phyloP scores from a whole-genome alignment of 208 protist species.

The Trichomonas gallinae region DNA sequence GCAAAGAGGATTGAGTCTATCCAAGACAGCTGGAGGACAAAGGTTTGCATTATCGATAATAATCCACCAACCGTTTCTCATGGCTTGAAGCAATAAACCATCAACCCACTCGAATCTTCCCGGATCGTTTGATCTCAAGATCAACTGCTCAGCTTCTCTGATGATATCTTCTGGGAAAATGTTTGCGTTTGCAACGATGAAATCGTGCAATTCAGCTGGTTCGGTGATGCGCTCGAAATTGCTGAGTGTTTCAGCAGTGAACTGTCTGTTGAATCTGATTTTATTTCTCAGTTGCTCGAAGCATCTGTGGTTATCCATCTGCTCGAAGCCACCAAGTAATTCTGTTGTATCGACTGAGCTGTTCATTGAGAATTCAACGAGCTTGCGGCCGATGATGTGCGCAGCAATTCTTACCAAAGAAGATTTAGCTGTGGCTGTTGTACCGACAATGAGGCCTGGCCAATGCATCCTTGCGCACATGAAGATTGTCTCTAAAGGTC shows the following conservation, averaged over 20 bases:
- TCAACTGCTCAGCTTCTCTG: background rate
- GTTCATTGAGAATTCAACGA: slow-evolving; percentile 89
- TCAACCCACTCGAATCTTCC: slow-evolving; percentile 97
- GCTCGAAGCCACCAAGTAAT: slow-evolving; percentile 96
- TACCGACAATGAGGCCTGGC: slow-evolving; percentile 81
- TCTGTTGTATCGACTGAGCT: slow-evolving; percentile 92
- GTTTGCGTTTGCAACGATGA: background rate
- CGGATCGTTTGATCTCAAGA: background rate
- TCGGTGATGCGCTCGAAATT: background rate
- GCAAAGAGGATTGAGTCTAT: slow-evolving; percentile 11
- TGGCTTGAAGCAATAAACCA: slow-evolving; percentile 72
- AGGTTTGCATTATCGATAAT: slow-evolving; percentile 98
- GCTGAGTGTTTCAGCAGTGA: background rate
- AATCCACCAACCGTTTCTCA: slow-evolving; percentile 87
- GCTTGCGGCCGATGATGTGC: slow-evolving; percentile 59
- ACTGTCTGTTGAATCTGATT: background rate
- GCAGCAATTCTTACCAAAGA: slow-evolving; percentile 72
- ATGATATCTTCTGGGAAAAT: background rate
- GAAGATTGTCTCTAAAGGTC: slow-evolving; percentile 59
- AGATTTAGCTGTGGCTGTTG: slow-evolving; percentile 81
- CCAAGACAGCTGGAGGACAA: slow-evolving; percentile 54
- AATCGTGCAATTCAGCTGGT: background rate
- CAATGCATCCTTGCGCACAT: slow-evolving; percentile 70
- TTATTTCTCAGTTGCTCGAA: background rate
- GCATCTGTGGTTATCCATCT: slow-evolving; percentile 42